These are phyloP conservation scores for Ophiocordyceps camponoti-leonardi DNA, from an alignment of 2,329 filamentous ascomycete species.

Conservation along the genomic window DNA sequence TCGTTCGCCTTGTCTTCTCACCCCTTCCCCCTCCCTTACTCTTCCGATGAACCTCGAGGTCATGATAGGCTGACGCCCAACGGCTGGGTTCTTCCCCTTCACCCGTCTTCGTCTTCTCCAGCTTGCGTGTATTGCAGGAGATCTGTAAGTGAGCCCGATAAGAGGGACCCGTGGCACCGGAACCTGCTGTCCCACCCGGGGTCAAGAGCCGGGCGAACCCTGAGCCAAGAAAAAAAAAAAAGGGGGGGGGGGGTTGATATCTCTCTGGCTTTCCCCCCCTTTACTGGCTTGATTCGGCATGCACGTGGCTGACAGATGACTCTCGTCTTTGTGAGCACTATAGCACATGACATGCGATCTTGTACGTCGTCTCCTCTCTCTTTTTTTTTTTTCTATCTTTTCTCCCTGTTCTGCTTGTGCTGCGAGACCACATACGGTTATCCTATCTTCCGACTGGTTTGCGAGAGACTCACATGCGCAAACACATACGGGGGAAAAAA, in stretches of 20 bases:
- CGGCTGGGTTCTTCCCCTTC: not conserved
- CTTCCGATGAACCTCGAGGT: not conserved
- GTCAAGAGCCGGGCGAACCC: not conserved
- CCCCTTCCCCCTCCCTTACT: not conserved
- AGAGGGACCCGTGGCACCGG: not conserved
- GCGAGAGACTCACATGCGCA: conserved; percentile 8
- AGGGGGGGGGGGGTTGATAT: too few species aligned
- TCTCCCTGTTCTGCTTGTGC: not conserved
- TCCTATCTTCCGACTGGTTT: not conserved
- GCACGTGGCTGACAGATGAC: conserved; percentile 2
- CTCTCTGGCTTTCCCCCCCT: not conserved
- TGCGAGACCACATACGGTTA: not conserved
- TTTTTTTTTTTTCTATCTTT: not conserved
- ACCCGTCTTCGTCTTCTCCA: conserved; percentile 38
- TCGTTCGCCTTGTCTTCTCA: conserved; percentile 3
- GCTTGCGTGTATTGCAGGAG: conserved; percentile 79
- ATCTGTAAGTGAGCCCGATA: conserved; percentile 51
- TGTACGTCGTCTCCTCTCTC: conserved; percentile 35
- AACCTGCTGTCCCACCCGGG: not conserved
- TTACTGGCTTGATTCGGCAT: not conserved
- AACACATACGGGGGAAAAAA: conserved; percentile 18
- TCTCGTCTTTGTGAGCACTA: conserved; percentile 7
- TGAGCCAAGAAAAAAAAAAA: not conserved
- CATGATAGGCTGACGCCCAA: conserved; percentile 1
- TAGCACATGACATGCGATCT: conserved; percentile 89